These are phyloP conservation scores for Microcyclospora tardicrescens DNA, from an alignment of 2,329 filamentous ascomycete species.

Conservation along the genomic window DNA sequence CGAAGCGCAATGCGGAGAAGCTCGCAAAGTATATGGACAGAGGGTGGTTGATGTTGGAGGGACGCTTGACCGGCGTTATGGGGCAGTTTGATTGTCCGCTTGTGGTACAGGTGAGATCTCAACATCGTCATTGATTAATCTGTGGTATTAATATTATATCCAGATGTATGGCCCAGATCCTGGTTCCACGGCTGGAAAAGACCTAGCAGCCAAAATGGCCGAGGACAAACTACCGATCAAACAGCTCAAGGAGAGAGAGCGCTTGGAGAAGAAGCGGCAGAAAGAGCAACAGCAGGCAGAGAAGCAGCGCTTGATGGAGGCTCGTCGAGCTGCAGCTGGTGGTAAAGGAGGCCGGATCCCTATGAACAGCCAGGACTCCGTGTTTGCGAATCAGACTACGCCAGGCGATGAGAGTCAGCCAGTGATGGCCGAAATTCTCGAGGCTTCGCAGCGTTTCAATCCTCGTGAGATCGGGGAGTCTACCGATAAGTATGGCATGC, in stretches of 20 bases:
- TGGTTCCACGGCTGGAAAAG: slow-evolving; percentile 23
- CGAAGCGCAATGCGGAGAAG: slow-evolving; percentile 53
- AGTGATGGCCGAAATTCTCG: slow-evolving; percentile 51
- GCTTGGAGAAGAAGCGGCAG: slow-evolving; percentile 23
- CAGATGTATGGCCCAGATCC: slow-evolving; percentile 51
- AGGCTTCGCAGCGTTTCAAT: slow-evolving; percentile 54
- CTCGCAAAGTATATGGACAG: slow-evolving; percentile 58
- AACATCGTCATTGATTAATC: too few species aligned
- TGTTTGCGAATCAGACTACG: slow-evolving; percentile 9
- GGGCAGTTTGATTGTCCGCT: slow-evolving; percentile 60
- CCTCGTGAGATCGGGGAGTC: slow-evolving; percentile 51
- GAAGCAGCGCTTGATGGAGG: slow-evolving; percentile 13
- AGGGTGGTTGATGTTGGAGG: slow-evolving; percentile 51
- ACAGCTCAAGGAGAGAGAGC: slow-evolving; percentile 28
- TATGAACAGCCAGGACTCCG: slow-evolving; percentile 2
- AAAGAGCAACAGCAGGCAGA: slow-evolving; percentile 10
- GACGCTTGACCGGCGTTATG: slow-evolving; percentile 53
- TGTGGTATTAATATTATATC: too few species aligned
- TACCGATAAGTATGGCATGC: slow-evolving; percentile 56
- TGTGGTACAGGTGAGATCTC: slow-evolving; percentile 28
- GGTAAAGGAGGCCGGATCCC: slow-evolving; percentile 5
- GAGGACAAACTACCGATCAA: slow-evolving; percentile 48
- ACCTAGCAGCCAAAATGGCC: slow-evolving; percentile 51
- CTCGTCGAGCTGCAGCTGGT: slow-evolving; percentile 12
- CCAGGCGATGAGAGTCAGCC: slow-evolving; percentile 16